Percentiles rank a stretch among this genome's conserved stretches.
These are phyloP conservation scores for Lipomyces chichibuensis DNA, from an alignment of 805 yeast species.

Conservation along the genomic window DNA sequence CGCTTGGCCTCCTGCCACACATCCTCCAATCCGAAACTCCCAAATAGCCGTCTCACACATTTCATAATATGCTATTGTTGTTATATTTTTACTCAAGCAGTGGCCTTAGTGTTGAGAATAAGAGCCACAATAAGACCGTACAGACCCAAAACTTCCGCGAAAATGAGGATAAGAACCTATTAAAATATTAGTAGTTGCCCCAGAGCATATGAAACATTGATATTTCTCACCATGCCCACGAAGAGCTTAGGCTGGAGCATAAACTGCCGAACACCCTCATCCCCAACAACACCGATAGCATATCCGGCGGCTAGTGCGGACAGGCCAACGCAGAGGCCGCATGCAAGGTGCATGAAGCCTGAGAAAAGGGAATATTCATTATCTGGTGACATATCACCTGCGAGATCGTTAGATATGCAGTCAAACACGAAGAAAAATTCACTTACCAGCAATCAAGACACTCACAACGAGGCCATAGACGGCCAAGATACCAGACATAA, in stretches of 20 bases:
- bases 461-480: conserved; percentile 98
- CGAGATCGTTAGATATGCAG: conserved; percentile 64
- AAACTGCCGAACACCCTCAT: conserved; percentile 84
- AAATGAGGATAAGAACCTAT: conserved; percentile 75
- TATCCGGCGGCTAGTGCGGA: conserved; percentile 96
- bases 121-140: conserved; percentile 98
- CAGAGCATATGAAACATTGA: background rate
- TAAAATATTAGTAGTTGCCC: background rate
- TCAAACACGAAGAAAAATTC: background rate
- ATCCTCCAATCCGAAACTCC: background rate
- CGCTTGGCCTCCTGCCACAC: background rate
- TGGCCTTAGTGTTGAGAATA: conserved; percentile 95
- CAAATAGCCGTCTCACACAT: background rate
- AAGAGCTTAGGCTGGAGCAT: conserved; percentile 87
- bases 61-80: background rate
- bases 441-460: conserved; percentile 85
- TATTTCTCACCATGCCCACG: conserved; percentile 70
- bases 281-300: conserved; percentile 93
- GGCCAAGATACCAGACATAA: conserved; percentile 95
- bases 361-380: conserved; percentile 62
- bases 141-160: conserved; percentile 91
- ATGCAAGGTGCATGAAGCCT: conserved; percentile 95
- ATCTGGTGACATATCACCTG: conserved; percentile 34
- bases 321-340: conserved; percentile 94
- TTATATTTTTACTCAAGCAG: conserved; percentile 40